Percentiles rank a stretch among this genome's conserved stretches.
Conservation (phyloP, 306 rosid genomes). For the Phaseolus lunatus region DNA sequence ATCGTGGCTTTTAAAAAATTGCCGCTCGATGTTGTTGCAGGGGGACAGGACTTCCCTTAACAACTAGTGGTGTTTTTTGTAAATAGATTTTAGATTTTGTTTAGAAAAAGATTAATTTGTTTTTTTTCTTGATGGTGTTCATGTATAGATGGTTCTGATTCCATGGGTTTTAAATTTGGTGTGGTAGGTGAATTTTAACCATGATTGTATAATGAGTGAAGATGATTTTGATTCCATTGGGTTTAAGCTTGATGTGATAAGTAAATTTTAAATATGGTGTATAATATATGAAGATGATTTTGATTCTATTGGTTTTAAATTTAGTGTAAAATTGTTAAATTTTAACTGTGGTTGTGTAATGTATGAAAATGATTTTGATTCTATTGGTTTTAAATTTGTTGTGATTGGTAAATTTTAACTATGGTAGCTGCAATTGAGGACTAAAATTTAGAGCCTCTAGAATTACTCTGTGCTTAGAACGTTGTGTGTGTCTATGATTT, state of each 20-base stretch:
- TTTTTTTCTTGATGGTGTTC: neutral
- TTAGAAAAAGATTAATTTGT: neutral
- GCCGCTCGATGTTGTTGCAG: neutral
- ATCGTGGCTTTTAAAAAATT: neutral
- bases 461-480: neutral
- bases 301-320: neutral
- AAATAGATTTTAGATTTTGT: neutral
- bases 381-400: neutral
- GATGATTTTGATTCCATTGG: neutral
- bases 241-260: too few species aligned
- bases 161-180: too few species aligned
- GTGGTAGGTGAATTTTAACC: too few species aligned
- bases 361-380: neutral
- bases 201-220: too few species aligned
- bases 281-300: neutral
- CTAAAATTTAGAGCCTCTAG: neutral
- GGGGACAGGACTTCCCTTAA: neutral
- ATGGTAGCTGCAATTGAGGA: neutral
- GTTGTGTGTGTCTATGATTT: neutral
- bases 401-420: neutral
- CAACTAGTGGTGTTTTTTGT: neutral
- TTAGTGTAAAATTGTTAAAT: neutral
- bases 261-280: neutral
- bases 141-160: neutral
- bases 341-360: neutral